phyloP scores from a whole-genome alignment of 2,329 filamentous ascomycete species.

The Orbilia brochopaga region DNA sequence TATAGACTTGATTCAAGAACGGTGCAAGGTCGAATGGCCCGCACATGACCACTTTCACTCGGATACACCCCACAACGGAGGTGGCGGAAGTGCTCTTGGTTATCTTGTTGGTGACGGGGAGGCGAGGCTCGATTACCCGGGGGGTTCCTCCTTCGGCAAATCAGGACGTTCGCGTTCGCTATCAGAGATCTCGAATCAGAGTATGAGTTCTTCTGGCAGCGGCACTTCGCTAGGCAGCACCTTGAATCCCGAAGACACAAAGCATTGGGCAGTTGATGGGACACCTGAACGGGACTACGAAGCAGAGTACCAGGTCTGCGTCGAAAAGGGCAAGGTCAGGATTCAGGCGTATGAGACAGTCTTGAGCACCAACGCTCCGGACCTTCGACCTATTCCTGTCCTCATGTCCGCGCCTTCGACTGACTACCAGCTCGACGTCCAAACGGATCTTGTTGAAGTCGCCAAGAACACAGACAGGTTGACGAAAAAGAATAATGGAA shows the following conservation, averaged over 20 bases:
- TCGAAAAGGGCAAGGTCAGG: slow-evolving; percentile 2
- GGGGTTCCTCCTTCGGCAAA: neutral
- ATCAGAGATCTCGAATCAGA: slow-evolving; percentile 9
- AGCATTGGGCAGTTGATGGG: slow-evolving; percentile 18
- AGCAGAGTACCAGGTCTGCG: slow-evolving; percentile 18
- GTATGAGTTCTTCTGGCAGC: slow-evolving; percentile 29
- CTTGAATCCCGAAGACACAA: slow-evolving; percentile 16
- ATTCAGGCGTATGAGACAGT: slow-evolving; percentile 14
- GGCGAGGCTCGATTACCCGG: neutral
- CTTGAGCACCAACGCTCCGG: slow-evolving; percentile 2
- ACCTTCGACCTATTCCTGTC: slow-evolving; percentile 13
- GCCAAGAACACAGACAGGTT: slow-evolving; percentile 13
- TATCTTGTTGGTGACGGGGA: neutral
- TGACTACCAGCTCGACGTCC: slow-evolving; percentile 23
- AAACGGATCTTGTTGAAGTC: slow-evolving; percentile 11
- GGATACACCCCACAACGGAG: neutral
- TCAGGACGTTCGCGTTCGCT: slow-evolving; percentile 10
- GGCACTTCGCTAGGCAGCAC: slow-evolving; percentile 27
- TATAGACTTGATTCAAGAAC: slow-evolving; percentile 30
- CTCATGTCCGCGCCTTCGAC: slow-evolving; percentile 18
- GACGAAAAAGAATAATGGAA: slow-evolving; percentile 19
- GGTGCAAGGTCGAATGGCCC: slow-evolving; percentile 19
- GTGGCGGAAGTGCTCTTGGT: neutral
- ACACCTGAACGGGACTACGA: slow-evolving; percentile 19
- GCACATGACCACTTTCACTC: slow-evolving; percentile 19